Base-by-base conservation (phyloP, 2,329 filamentous ascomycete genomes). In the Dryadomyces sulphureus region DNA sequence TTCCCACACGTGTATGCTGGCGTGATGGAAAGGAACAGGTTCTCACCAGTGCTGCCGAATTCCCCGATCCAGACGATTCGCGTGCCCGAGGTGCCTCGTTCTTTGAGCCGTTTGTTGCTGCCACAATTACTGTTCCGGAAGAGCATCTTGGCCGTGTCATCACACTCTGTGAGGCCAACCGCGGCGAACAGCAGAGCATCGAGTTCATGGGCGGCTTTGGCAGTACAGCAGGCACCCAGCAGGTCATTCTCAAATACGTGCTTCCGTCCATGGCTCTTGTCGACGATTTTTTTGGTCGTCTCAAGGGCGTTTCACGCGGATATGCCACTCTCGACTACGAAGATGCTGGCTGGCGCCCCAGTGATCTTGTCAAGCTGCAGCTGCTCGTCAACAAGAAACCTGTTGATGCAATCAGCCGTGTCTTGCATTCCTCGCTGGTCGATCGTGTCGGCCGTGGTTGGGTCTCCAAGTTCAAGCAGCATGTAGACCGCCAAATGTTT, bases 241-340 rank as follows among this genome's bases (percentile, higher is more conserved):
- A 98, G 62, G 90, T 96, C 48, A 96, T 98, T 51, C 68, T 98
- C 30, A 90, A 90, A 56, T 98, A 98, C 60, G 78, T 89, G 45
- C 65, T 98, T 1, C 92, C 92, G 0, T 73, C 94, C 1, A 79
- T 88, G 2, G 86, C 94, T 45, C 70, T 98, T 4, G 92, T 98
- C 1, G 92, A 96, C 55, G 92, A 98, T 62, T 82, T 98, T 59
- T 98, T 98, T 60, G 92, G 92, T 45, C 95, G 94, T 63, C 71
- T 98, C 45, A 98, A 98, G 62, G 86, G 88, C 34, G 75, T 79
- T 0, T 95, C 89, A 45, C 68, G 65, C 61, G 92, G 92, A 11
- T 98, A 98, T 56, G 92, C 92, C 0, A 92, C 84, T 32, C 74
- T 98, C 5, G 92, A 98, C 62, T 98, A 98, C 60, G 92, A 98